Percentiles rank a stretch among this genome's conserved stretches.
Evolutionary conservation across 2,329 filamentous ascomycete genomes (phyloP).

Genomic region (Colletotrichum spinosum): DNA sequence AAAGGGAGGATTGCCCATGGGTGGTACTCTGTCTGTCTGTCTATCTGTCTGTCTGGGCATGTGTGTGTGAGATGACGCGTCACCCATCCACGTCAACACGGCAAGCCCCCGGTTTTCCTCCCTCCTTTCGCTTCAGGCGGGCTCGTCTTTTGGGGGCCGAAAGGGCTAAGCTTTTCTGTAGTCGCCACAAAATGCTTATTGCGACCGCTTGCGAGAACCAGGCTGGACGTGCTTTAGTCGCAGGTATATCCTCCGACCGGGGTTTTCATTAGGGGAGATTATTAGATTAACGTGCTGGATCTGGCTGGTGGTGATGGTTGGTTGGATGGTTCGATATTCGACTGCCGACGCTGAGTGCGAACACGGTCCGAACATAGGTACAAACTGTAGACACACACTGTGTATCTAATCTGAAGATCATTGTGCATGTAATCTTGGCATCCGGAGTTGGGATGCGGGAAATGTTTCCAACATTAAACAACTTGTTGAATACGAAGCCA

Average conservation of each 20-base stretch:
- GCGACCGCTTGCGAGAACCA: slow-evolving; percentile 27
- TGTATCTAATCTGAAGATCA: background rate
- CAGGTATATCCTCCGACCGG: background rate
- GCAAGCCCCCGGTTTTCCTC: slow-evolving; percentile 11
- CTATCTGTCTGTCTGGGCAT: background rate
- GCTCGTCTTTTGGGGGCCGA: slow-evolving; percentile 20
- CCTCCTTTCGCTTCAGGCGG: background rate
- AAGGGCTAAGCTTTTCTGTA: slow-evolving; percentile 27
- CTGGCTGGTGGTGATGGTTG: background rate
- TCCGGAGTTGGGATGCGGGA: background rate
- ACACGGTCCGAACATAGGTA: background rate
- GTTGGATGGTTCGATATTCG: background rate
- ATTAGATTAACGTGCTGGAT: background rate
- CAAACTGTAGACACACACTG: background rate
- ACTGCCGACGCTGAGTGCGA: background rate
- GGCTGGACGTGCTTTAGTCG: slow-evolving; percentile 4
- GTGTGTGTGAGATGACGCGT: slow-evolving; percentile 19
- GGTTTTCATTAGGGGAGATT: background rate
- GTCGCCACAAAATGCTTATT: slow-evolving; percentile 31
- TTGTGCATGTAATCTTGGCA: background rate
- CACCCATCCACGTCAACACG: slow-evolving; percentile 27
- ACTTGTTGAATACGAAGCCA: no score
- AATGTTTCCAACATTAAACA: no score
- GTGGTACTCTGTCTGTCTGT: background rate
- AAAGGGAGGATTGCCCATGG: background rate